Evolutionary conservation across 306 rosid genomes (phyloP), one percentile per base, ranked within the genome.

Genomic region (Cyclanthera cordifolia): DNA sequence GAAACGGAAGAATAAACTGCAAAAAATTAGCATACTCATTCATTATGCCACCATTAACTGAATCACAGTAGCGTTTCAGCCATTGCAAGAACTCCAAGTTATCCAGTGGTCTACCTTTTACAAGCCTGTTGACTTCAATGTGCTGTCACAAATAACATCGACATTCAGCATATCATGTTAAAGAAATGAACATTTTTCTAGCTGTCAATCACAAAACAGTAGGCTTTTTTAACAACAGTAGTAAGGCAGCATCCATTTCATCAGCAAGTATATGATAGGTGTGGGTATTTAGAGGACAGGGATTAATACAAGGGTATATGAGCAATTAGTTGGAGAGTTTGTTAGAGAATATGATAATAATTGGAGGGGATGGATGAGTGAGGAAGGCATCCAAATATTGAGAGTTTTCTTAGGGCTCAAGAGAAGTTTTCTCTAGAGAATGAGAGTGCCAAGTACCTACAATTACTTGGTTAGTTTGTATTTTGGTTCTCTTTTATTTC

Each of bases 11-110:
- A 37, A 37, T 37, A 37, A 37, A 37, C 43, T 37, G 12, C 43
- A 37, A 37, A 8, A 37, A 37, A 2, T 7, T 45, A 13, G 78
- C 82, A n/a, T 79, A 77, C 79, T 78, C 78, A 60, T 93, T 93
- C 94, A 85, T 88, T 52, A 93, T 87, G 88, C 94, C 98, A 55
- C 98, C 96, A 70, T 93, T 93, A 73, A 89, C 72, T 24, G 98
- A 89, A 82, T 87, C 96, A 53, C 96, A 93, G 82, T 87, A 90
- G 67, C 88, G 98, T 75, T 93, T 93, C 85, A 93, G 82, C 98
- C 98, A 93, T 77, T 93, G 98, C 58, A 93, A 81, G 80, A 93
- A 87, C 77, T 93, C 98, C 87, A 93, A 80, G 83, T 93, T 93
- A 79, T 93, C 98, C 84, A 93, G 75, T 30, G 98, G 93, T 59